Evolutionary conservation across 2,329 filamentous ascomycete species (phyloP).

Genomic region (Macrophomina pseudophaseolina): DNA sequence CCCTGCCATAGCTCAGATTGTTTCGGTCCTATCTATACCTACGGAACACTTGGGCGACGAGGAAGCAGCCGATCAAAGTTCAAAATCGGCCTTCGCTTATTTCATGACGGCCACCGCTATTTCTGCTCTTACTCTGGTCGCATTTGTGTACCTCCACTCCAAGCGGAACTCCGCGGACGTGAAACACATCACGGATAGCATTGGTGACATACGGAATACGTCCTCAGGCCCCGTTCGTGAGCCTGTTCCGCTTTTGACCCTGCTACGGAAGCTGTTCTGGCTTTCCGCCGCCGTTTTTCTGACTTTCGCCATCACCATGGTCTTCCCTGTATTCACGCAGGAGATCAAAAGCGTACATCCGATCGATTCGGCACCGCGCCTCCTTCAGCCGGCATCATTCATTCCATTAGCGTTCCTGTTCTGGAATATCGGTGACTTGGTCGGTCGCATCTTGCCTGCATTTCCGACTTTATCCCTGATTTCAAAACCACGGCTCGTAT

Average conservation of each 20-base stretch:
- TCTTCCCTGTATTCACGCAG: slow-evolving; percentile 88
- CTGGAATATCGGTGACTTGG: slow-evolving; percentile 89
- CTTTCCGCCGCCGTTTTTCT: slow-evolving; percentile 77
- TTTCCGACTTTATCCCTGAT: slow-evolving; percentile 62
- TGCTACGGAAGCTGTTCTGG: slow-evolving; percentile 81
- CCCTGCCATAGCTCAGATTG: slow-evolving; percentile 84
- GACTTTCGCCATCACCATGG: slow-evolving; percentile 86
- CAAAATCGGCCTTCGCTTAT: slow-evolving; percentile 82
- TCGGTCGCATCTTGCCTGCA: slow-evolving; percentile 73
- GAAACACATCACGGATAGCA: slow-evolving; percentile 28
- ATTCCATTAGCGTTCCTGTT: slow-evolving; percentile 89
- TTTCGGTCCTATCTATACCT: slow-evolving; percentile 74
- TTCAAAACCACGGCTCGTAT: slow-evolving; percentile 68
- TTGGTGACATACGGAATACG: slow-evolving; percentile 8
- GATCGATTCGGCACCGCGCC: slow-evolving; percentile 51
- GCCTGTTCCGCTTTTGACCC: slow-evolving; percentile 63
- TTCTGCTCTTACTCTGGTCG: slow-evolving; percentile 70
- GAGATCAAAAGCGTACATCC: slow-evolving; percentile 51
- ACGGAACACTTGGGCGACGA: slow-evolving; percentile 35
- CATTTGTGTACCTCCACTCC: slow-evolving; percentile 75
- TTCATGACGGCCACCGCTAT: slow-evolving; percentile 86
- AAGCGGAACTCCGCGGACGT: slow-evolving; percentile 49
- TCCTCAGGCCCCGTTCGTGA: slow-evolving; percentile 47
- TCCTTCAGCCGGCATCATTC: slow-evolving; percentile 77
- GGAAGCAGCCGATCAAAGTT: slow-evolving; percentile 48